phyloP scores from a whole-genome alignment of 2,329 filamentous ascomycete species.

The Fonsecaea monophora region DNA sequence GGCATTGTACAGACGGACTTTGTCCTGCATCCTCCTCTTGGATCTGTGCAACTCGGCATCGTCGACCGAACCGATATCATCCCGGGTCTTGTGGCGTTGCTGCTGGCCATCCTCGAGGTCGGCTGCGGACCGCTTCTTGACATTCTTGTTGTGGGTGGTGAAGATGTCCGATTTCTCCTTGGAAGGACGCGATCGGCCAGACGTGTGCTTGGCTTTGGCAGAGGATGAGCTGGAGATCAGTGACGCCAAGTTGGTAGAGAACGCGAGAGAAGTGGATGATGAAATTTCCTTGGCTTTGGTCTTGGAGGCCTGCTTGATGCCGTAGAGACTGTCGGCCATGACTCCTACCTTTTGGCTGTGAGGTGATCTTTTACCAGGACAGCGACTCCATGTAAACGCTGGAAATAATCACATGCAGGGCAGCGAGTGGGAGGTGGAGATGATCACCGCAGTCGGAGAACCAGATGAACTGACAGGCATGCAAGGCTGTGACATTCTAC shows the following conservation, averaged over 20 bases:
- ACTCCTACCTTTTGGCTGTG: slow-evolving; percentile 24
- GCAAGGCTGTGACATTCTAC: not conserved
- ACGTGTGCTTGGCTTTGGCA: slow-evolving; percentile 49
- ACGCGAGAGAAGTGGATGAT: slow-evolving; percentile 76
- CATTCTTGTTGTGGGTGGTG: slow-evolving; percentile 67
- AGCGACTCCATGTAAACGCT: not conserved
- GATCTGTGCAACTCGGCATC: slow-evolving; percentile 67
- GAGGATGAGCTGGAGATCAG: slow-evolving; percentile 70
- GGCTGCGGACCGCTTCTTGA: slow-evolving; percentile 67
- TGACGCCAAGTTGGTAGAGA: slow-evolving; percentile 84
- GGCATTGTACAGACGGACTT: slow-evolving; percentile 83
- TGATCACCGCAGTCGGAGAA: not conserved
- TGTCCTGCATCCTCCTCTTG: slow-evolving; percentile 84
- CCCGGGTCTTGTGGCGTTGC: slow-evolving; percentile 66
- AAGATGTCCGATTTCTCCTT: slow-evolving; percentile 73
- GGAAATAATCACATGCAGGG: not conserved
- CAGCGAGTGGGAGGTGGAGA: not conserved
- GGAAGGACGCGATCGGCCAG: slow-evolving; percentile 51
- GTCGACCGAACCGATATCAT: slow-evolving; percentile 68
- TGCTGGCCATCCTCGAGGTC: slow-evolving; percentile 64
- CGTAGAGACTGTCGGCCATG: slow-evolving; percentile 75
- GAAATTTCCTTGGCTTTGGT: slow-evolving; percentile 69
- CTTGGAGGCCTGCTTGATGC: slow-evolving; percentile 72
- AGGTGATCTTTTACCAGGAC: not conserved
- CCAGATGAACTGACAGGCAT: not conserved